phyloP scores from a whole-genome alignment of 2,329 filamentous ascomycete species.

The Diplocarpon rosae region DNA sequence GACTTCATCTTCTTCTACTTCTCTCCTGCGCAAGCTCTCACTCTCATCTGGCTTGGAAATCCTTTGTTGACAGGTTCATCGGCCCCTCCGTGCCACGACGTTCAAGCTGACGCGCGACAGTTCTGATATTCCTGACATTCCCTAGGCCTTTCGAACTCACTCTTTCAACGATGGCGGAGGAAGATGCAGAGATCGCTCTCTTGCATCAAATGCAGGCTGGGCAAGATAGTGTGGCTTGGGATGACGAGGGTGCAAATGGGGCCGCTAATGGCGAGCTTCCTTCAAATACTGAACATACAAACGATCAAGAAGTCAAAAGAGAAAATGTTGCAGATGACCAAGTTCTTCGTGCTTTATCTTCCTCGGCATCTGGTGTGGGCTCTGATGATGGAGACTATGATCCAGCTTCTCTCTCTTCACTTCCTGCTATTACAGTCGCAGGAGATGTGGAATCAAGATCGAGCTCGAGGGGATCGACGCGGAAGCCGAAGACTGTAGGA shows the following conservation, averaged over 20 bases:
- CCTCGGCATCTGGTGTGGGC: conserved; percentile 23
- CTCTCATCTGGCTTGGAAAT: not conserved
- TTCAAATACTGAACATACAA: conserved; percentile 29
- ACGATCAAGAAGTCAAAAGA: conserved; percentile 27
- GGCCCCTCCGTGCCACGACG: not conserved
- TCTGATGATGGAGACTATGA: conserved; percentile 27
- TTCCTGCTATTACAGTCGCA: conserved; percentile 22
- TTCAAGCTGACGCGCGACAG: conserved; percentile 2
- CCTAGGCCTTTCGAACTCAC: not conserved
- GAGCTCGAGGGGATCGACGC: conserved; percentile 25
- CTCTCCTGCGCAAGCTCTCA: not conserved
- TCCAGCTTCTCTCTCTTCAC: conserved; percentile 25
- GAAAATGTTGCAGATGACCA: conserved; percentile 29
- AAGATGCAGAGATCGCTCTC: conserved; percentile 29
- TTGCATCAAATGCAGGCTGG: conserved; percentile 28
- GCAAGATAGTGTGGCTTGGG: conserved; percentile 26
- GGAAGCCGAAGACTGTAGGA: conserved; percentile 27
- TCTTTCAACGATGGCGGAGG: conserved; percentile 25
- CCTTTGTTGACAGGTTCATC: not conserved
- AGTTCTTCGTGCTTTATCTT: conserved; percentile 29
- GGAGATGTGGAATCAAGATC: conserved; percentile 24
- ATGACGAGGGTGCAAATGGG: conserved; percentile 21
- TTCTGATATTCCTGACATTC: not conserved
- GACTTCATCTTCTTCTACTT: not conserved
- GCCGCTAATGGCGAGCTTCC: conserved; percentile 23